Evolutionary conservation across 306 rosid genomes (phyloP), one percentile per base, ranked within the genome.

Genomic region (Echinosophora koreensis): DNA sequence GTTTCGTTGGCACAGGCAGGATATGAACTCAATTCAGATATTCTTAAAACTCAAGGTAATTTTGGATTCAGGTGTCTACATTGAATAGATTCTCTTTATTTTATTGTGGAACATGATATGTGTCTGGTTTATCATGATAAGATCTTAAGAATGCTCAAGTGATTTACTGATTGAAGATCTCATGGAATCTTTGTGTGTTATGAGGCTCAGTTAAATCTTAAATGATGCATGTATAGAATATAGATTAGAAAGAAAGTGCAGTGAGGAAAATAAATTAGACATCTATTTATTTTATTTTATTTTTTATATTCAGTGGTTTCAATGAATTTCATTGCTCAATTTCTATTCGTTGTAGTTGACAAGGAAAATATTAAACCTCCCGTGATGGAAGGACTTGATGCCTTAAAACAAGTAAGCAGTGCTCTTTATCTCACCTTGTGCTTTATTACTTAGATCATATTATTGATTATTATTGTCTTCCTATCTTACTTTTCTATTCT

Each of bases 1-100:
- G 85, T 92, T 79, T 85, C 97, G 18, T 78, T 88, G 54, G 99
- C 94, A 2, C 98, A 91, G 85, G 87, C 91, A 57, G 99, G 93
- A 42, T 65, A 82, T 37, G 96, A 89, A 64, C 72, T 92, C 49
- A 81, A 81, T 27, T 74, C 90, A 3, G 92, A 92, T 74, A 70
- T 87, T 18, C 89, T 88, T 15, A 88, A 92, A 78, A 74, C 74
- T 76, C 82, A 84, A 66, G 13, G 47, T 42, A 9, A 42, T 1
- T 42, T 72, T 38, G 15, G 10, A 22, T 62, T 32, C 73, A 5
- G 6, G 42, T 6, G 9, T 38, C 42, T 38, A 0, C 47, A 3
- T 41, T 3, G 47, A 42, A 42, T 9, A 2, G 47, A 42, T 8
- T 42, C 3, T 42, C 47, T 42, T 8, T 42, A 8, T 8, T 42